A percentile compares a stretch with the other conserved stretches of the same genome.
Evolutionary conservation across 345 rosid species (phyloP).

Genomic region (Rhizophora apiculata): DNA sequence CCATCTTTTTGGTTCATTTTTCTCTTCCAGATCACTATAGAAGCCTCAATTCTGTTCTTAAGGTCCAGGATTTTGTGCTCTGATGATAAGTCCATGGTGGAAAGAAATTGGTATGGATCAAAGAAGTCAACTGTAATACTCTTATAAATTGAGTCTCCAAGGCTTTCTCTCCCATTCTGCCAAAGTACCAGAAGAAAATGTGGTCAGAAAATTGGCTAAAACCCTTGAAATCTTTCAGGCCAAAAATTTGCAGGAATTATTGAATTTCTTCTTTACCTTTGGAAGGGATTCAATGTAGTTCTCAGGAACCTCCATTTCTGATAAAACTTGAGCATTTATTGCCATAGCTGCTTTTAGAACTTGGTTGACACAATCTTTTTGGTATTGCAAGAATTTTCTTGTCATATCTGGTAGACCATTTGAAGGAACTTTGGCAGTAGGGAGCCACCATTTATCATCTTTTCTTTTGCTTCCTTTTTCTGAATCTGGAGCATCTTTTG

Average conservation of each 20-base stretch:
- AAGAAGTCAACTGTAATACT: slow-evolving; percentile 71
- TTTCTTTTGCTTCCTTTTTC: slow-evolving; percentile 46
- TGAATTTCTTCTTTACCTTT: slow-evolving; percentile 39
- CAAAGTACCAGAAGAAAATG: slow-evolving; percentile 1
- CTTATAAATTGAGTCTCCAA: slow-evolving; percentile 70
- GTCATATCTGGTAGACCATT: slow-evolving; percentile 64
- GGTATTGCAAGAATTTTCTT: slow-evolving; percentile 66
- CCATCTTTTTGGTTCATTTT: slow-evolving; percentile 77
- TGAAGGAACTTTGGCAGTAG: slow-evolving; percentile 67
- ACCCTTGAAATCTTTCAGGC: neutral
- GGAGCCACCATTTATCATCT: slow-evolving; percentile 92
- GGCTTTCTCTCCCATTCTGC: slow-evolving; percentile 84
- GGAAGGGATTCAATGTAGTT: slow-evolving; percentile 84
- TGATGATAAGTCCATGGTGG: slow-evolving; percentile 62
- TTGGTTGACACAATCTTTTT: slow-evolving; percentile 81
- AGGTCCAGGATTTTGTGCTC: slow-evolving; percentile 81
- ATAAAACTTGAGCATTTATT: slow-evolving; percentile 75
- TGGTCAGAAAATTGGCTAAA: slow-evolving; percentile 10
- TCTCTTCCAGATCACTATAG: slow-evolving; percentile 80
- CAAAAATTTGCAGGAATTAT: neutral
- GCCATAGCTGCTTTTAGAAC: slow-evolving; percentile 96
- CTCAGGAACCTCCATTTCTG: slow-evolving; percentile 88
- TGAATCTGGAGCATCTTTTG: slow-evolving; percentile 61
- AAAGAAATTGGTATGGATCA: slow-evolving; percentile 72
- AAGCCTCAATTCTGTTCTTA: slow-evolving; percentile 86